Conservation (phyloP, 306 rosid species). For the Gastrolobium bilobum region DNA sequence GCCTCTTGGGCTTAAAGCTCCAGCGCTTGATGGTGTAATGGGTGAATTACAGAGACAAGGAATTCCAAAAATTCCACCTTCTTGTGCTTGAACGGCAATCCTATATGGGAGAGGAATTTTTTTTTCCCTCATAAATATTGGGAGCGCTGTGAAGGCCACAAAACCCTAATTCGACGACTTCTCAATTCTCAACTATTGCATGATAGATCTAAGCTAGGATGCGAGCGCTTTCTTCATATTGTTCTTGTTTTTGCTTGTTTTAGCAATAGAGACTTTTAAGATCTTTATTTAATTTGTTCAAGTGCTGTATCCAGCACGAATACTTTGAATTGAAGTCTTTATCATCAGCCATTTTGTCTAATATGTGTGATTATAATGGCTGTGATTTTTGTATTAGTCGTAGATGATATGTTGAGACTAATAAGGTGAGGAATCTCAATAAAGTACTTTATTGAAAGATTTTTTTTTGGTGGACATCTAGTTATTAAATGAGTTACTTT, state of each 20-base stretch:
- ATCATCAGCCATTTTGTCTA: conserved; percentile 13
- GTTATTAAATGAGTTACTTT: not conserved
- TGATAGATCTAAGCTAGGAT: conserved; percentile 1
- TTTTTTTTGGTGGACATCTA: not conserved
- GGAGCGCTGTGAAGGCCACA: conserved; percentile 29
- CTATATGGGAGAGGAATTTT: not conserved
- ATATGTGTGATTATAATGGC: conserved; percentile 31
- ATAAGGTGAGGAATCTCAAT: conserved; percentile 9
- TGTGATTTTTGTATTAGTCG: conserved; percentile 48
- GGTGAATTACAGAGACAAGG: conserved; percentile 86
- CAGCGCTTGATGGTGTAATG: conserved; percentile 78
- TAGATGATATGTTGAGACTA: conserved; percentile 3
- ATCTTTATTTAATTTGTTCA: conserved; percentile 37
- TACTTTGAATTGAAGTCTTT: conserved; percentile 22
- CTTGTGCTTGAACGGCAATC: conserved; percentile 59
- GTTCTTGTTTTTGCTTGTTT: conserved; percentile 20
- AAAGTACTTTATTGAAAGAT: conserved; percentile 4
- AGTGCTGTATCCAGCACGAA: conserved; percentile 12
- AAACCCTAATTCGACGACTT: conserved; percentile 82
- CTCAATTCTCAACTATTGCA: conserved; percentile 12
- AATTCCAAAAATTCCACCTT: conserved; percentile 81
- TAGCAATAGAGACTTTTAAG: conserved; percentile 12
- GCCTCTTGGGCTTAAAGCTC: conserved; percentile 92
- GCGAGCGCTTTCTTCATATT: not conserved
- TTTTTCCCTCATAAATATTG: not conserved